Conservation (phyloP, 2,329 filamentous ascomycete species). For the Fusarium brachygibbosum region DNA sequence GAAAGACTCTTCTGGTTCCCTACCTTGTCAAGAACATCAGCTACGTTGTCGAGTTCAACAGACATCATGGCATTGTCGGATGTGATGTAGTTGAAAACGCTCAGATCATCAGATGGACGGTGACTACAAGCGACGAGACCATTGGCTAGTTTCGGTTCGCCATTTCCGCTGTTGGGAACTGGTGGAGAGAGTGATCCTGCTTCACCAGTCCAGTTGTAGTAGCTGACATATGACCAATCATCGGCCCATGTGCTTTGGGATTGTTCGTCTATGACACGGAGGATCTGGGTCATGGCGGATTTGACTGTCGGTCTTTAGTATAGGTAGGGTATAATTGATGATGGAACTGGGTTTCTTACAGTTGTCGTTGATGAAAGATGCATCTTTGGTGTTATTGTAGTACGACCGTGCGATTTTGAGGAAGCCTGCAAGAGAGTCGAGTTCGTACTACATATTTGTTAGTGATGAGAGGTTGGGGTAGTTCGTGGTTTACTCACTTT, state of each 20-base stretch:
- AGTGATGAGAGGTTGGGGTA: fast-evolving
- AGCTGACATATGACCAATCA: slow-evolving; percentile 26
- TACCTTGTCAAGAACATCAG: slow-evolving; percentile 5
- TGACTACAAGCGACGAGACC: slow-evolving; percentile 25
- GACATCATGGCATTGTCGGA: slow-evolving; percentile 36
- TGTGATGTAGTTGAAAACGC: slow-evolving; percentile 30
- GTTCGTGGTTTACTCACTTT: neutral
- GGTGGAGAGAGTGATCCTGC: slow-evolving; percentile 24
- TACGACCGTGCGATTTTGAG: slow-evolving; percentile 29
- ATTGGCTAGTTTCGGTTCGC: slow-evolving; percentile 23
- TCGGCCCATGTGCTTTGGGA: slow-evolving; percentile 32
- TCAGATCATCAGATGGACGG: slow-evolving; percentile 23
- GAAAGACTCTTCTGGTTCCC: neutral
- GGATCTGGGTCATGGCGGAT: slow-evolving; percentile 20
- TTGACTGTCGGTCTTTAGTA: slow-evolving; percentile 1
- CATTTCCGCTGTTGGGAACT: slow-evolving; percentile 25
- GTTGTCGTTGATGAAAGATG: slow-evolving; percentile 24
- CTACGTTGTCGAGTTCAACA: slow-evolving; percentile 21
- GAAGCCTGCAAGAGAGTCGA: slow-evolving; percentile 30
- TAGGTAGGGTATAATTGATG: fast-evolving
- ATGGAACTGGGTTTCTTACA: neutral
- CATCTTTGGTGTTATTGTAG: slow-evolving; percentile 22
- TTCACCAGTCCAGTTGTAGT: slow-evolving; percentile 33
- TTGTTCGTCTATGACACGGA: slow-evolving; percentile 20
- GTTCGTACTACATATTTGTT: slow-evolving; percentile 6